Conservation (phyloP, 1,284 basidiomycete species). For the Stereum hirsutum region DNA sequence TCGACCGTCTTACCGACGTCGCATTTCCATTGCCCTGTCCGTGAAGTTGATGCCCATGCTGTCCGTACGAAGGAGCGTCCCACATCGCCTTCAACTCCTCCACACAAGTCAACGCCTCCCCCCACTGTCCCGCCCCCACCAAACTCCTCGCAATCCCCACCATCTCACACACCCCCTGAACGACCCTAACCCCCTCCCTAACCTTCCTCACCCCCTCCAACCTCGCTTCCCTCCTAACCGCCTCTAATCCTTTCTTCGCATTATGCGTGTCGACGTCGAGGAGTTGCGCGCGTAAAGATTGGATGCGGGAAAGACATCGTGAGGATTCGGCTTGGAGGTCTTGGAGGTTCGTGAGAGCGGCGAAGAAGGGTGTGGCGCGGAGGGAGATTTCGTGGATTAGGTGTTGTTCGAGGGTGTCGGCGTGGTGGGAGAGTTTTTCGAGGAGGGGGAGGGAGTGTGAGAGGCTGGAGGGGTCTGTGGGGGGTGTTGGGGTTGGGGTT, state of each 20-base stretch:
- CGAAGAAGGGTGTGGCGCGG: conserved; percentile 92
- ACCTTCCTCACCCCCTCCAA: conserved; percentile 44
- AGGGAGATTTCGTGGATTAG: conserved; percentile 89
- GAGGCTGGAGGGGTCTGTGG: conserved; percentile 44
- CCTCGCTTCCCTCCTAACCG: conserved; percentile 52
- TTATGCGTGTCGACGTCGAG: conserved; percentile 71
- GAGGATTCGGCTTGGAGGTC: conserved; percentile 86
- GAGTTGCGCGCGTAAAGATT: conserved; percentile 63
- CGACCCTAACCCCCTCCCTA: conserved; percentile 51
- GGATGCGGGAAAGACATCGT: conserved; percentile 73
- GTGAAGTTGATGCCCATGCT: no score
- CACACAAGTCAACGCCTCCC: conserved; percentile 70
- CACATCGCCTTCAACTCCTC: conserved; percentile 69
- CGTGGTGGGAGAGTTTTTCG: conserved; percentile 89
- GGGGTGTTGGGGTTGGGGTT: conserved; percentile 18
- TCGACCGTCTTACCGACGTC: no score
- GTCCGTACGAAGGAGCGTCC: conserved; percentile 23
- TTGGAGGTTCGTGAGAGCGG: conserved; percentile 90
- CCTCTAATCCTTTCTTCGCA: conserved; percentile 69
- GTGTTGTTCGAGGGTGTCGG: conserved; percentile 93
- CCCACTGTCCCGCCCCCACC: conserved; percentile 79
- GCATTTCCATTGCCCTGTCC: no score
- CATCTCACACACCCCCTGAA: conserved; percentile 72
- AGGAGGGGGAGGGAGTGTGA: conserved; percentile 69
- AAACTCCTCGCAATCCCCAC: conserved; percentile 60